Base-by-base conservation (phyloP, 2,329 filamentous ascomycete genomes). In the Paracorniculantispora psalliotae region DNA sequence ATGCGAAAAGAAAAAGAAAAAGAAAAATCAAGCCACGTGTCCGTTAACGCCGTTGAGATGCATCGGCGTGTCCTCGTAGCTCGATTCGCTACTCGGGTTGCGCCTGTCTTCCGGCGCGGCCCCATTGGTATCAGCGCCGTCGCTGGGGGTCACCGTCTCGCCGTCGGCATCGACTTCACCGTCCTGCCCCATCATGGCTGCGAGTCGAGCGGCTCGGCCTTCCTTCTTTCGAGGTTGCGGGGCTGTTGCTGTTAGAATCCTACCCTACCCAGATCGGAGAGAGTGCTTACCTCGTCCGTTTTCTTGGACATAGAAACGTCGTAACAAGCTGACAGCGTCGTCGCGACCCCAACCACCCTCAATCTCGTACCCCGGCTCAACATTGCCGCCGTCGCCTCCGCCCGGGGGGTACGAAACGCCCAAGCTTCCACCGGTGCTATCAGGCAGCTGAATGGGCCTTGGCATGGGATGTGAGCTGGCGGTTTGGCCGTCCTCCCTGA, bases 251-350 rank as follows among this genome's bases (percentile, higher is more conserved):
- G 55, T 66, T 59, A 71, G 69, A 47, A 12, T 35, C 1, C 10
- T 30, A 21, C 28, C 10, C 21, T n/a, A 43, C 49, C 43, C 12
- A 37, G 6, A 4, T 2, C 2, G 2, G 17, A 44, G 2, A 10
- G 46, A 46, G 37, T 28, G 68, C 78, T 67, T 76, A 90, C 90
- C 91, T 80, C 94, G 90, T 63, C 90, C 91, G 73, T 99, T 99
- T 74, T 99, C 92, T 74, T 99, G 94, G 33, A 99, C 90, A 72
- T 99, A 99, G 74, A 99, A 99, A 61, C 93, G 87, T 63, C 96
- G 83, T 64, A 99, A 79, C 65, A 99, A 75, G 73, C 93, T 92
- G 61, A 99, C 96, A 4, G 94, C 93, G 69, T 97, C 93, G 68
- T 96, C 90, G 49, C 91, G 85, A 67, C 91, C 91, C 78, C 96